Conservation (phyloP, 2,329 filamentous ascomycete species). For the Saccharata proteae region DNA sequence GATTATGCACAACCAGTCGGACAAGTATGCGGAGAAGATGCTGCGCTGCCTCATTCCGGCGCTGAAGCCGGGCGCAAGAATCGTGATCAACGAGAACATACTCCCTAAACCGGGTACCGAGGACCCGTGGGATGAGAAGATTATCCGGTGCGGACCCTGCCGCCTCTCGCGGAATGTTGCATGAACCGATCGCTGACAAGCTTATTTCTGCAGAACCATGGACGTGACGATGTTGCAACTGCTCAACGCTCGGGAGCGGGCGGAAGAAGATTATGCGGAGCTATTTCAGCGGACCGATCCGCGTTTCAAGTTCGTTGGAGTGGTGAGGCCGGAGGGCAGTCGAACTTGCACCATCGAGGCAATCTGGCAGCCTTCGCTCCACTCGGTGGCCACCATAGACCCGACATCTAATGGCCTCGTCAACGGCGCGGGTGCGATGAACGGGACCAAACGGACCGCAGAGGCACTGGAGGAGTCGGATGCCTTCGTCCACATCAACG, state of each 20-base stretch:
- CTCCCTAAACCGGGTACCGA: slow-evolving; percentile 15
- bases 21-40: slow-evolving; percentile 25
- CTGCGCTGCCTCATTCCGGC: slow-evolving; percentile 9
- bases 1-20: slow-evolving; percentile 30
- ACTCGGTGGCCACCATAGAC: no score
- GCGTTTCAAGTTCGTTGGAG: slow-evolving; percentile 9
- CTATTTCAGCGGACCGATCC: slow-evolving; percentile 9
- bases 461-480: no score
- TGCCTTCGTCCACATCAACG: no score
- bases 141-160: slow-evolving; percentile 6
- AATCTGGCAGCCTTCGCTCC: slow-evolving; percentile 8
- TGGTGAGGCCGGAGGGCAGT: slow-evolving; percentile 5
- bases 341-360: slow-evolving; percentile 9
- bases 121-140: slow-evolving; percentile 9
- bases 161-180: not conserved
- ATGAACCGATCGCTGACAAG: not conserved
- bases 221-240: slow-evolving; percentile 10
- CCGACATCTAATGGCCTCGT: no score
- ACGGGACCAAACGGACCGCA: no score
- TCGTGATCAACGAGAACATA: slow-evolving; percentile 14
- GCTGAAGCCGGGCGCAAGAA: slow-evolving; percentile 9
- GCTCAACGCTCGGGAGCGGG: slow-evolving; percentile 9
- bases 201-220: slow-evolving; percentile 6
- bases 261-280: slow-evolving; percentile 7
- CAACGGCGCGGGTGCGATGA: no score